phyloP scores from a whole-genome alignment of 768 basidiomycete species.

The Pilatotrama ljubarskyi region DNA sequence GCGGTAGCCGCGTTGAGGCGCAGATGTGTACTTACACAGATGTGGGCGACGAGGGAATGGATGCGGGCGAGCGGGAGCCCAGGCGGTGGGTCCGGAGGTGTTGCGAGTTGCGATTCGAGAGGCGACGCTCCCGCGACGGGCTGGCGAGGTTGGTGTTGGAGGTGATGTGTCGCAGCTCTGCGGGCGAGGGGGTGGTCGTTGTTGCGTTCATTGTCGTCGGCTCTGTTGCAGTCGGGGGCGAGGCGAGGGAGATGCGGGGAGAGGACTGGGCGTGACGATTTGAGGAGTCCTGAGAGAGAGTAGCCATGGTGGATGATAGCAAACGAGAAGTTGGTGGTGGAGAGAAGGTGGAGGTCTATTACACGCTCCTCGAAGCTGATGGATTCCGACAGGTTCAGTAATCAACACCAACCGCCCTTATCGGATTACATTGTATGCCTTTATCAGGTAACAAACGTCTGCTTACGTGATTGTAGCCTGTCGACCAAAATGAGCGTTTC shows the following conservation, averaged over 20 bases:
- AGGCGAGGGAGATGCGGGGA: constrained; percentile 9
- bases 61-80: constrained; percentile 68
- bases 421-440: constrained; percentile 4
- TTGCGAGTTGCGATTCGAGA: constrained; percentile 49
- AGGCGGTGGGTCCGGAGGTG: constrained; percentile 47
- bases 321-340: constrained; percentile 17
- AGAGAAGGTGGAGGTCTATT: constrained; percentile 17
- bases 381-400: not conserved
- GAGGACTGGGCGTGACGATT: constrained; percentile 1
- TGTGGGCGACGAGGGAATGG: constrained; percentile 78
- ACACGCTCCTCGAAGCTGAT: constrained; percentile 4
- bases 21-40: constrained; percentile 56
- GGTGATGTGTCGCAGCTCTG: constrained; percentile 57
- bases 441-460: not conserved
- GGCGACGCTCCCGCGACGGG: constrained; percentile 36
- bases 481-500: not conserved
- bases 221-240: constrained; percentile 12
- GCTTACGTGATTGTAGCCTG: not conserved
- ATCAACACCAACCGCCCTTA: not conserved
- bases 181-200: constrained; percentile 5
- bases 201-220: constrained; percentile 5
- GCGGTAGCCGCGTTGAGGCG: not conserved
- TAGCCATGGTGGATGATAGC: constrained; percentile 20
- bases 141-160: constrained; percentile 46
- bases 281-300: constrained; percentile 16